Evolutionary conservation across 441 rosid species (phyloP).

Genomic region (Euphorbia celastroides): DNA sequence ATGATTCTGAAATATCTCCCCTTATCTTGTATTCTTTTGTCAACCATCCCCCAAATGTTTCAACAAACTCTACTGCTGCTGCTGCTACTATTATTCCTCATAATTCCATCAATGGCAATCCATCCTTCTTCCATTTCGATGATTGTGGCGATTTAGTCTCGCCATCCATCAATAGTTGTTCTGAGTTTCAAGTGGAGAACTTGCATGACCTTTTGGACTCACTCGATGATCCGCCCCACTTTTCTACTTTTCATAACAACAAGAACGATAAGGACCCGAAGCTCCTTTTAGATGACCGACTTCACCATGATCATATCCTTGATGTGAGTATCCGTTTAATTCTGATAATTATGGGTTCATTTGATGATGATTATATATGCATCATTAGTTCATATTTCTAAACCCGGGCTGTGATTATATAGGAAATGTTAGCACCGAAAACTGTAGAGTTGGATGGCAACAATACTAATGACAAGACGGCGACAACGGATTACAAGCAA

Average conservation of each 20-base stretch:
- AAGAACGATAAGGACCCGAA: not conserved
- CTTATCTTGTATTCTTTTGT: too few species aligned
- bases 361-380: too few species aligned
- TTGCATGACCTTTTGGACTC: not conserved
- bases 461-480: too few species aligned
- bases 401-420: too few species aligned
- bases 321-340: not conserved
- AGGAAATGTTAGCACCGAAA: too few species aligned
- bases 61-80: too few species aligned
- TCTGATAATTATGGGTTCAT: not conserved
- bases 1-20: too few species aligned
- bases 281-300: not conserved
- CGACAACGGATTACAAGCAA: not conserved
- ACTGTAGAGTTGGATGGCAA: not conserved
- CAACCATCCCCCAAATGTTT: too few species aligned
- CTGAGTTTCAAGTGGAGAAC: not conserved
- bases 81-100: not conserved
- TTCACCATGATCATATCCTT: not conserved
- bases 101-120: not conserved
- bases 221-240: not conserved
- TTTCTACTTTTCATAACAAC: not conserved
- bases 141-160: too few species aligned
- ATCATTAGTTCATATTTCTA: too few species aligned
- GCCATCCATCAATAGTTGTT: not conserved
- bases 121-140: too few species aligned